Base-by-base conservation (phyloP, 352 stramenopile species). In the Pythium dissotocum region DNA sequence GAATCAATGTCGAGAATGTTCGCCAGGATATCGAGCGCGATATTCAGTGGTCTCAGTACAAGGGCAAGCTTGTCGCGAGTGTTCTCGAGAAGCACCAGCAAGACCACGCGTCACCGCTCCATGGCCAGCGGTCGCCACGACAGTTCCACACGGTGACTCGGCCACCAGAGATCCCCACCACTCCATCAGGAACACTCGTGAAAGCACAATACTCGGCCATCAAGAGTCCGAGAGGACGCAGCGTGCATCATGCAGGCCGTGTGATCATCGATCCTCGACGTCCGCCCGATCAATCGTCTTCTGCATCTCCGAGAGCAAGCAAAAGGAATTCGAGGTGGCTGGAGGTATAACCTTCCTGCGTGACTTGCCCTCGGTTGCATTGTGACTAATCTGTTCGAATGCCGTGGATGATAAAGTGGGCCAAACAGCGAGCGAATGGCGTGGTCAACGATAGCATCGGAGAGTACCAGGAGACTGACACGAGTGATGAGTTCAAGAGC, bases 21-120 rank as follows among this genome's bases (percentile, higher is more conserved):
- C 63, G 69, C 35, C 66, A 67, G 26, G 84, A 92, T 28, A 71
- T 92, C n/a, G 67, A 74, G 8, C 56, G 53, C 0, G 79, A 92
- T 32, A 61, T 71, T 4, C 74, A 65, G 18, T 92, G 84, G 84
- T 61, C 61, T 0, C 58, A 82, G 53, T 92, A 88, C 70, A 86
- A 87, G 56, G 71, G 77, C 0, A 65, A 78, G 2, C 54, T 90
- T 35, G 75, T 87, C 24, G 54, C 36, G 7, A 62, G 63, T 2
- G 65, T 91, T 49, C 56, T 84, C 4, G 69, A 69, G 24, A 71
- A 70, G 10, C 78, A 84, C 56, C 68, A 78, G 12, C 67, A 69
- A 36, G 64, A 83, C 9, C 80, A 85, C 36, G 58, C 52, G 2
- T 68, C 77, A 26, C 63, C 70, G 7, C 67, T 73, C 9, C 80